Percentiles rank a stretch among this genome's conserved stretches.
phyloP scores from a whole-genome alignment of 106 monocot genomes.

The Narthecium ossifragum region DNA sequence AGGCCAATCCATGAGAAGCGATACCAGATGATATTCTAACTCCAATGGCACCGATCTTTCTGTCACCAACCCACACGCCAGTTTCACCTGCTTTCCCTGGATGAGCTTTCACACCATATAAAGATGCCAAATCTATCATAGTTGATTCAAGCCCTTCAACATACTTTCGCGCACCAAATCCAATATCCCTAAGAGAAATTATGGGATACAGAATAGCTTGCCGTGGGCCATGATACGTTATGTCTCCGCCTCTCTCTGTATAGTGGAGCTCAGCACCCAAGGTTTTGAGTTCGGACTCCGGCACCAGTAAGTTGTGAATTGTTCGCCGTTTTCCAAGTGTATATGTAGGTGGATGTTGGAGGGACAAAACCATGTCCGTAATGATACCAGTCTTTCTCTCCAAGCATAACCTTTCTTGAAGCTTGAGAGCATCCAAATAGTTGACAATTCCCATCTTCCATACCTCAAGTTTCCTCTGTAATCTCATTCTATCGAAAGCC shows the following conservation, averaged over 20 bases:
- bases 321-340: slow-evolving; percentile 38
- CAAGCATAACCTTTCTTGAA: slow-evolving; percentile 30
- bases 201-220: slow-evolving; percentile 92
- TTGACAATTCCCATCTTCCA: slow-evolving; percentile 35
- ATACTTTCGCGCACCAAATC: slow-evolving; percentile 74
- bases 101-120: too few species aligned
- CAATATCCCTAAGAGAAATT: slow-evolving; percentile 56
- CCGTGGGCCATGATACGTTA: slow-evolving; percentile 84
- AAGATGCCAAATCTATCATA: too few species aligned
- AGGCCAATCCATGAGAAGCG: slow-evolving; percentile 82
- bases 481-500: too few species aligned
- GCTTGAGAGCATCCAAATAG: slow-evolving; percentile 26
- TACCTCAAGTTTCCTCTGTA: slow-evolving; percentile 19
- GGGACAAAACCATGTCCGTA: slow-evolving; percentile 31
- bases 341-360: slow-evolving; percentile 43
- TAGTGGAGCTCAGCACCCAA: slow-evolving; percentile 34
- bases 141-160: slow-evolving; percentile 83
- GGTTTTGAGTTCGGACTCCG: slow-evolving; percentile 23
- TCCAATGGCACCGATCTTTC: slow-evolving; percentile 84
- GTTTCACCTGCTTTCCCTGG: too few species aligned
- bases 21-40: slow-evolving; percentile 73
- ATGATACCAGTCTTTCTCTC: slow-evolving; percentile 24
- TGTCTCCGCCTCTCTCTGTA: slow-evolving; percentile 71
- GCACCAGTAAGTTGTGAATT: slow-evolving; percentile 26
- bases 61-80: slow-evolving; percentile 77